Base-by-base conservation (phyloP, 805 yeast genomes). In the Millerozyma acaciae region DNA sequence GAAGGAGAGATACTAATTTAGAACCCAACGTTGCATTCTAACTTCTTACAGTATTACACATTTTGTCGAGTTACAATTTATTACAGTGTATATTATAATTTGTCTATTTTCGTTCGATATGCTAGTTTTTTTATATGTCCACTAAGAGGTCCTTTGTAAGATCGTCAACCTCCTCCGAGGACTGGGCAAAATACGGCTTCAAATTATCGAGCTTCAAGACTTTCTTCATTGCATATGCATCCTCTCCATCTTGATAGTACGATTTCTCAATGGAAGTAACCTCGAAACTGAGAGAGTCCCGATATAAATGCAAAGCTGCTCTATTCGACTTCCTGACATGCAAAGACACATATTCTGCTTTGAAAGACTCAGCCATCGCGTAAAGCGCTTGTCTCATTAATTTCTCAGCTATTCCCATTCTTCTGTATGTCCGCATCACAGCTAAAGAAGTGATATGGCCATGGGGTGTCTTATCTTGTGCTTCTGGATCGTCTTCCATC, bases 181-280 rank as follows among this genome's bases (percentile, higher is more conserved):
- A 65, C 43, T 77, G 79, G 40, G 72, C 73, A 26, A 59, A 57
- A 37, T 75, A 70, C 15, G 90, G 88, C 28, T 77, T 40, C 40
- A 83, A 62, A 16, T 80, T 82, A 10, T 80, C 79, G 28, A 79
- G 51, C 14, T 65, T 65, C 44, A 87, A 67, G 2, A 66, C 70
- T 53, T 84, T 84, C 53, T 78, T 79, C 98, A 93, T 93, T 25
- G 93, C 83, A 57, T 89, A 90, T 10, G 98, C 98, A 61, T 93
- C 97, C 61, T 93, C 98, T 20, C 95, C 95, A 60, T 93, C 97
- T 33, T 89, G 96, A 51, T 93, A 93, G 58, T 93, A 93, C n/a
- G 83, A 74, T 43, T 76, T 81, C 49, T 88, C 96, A 38, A 93
- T 78, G 26, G 80, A 76, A 37, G 83, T 68, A 26, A 86, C 93